phyloP scores from a whole-genome alignment of 768 basidiomycete species.

The Serendipita vermifera region DNA sequence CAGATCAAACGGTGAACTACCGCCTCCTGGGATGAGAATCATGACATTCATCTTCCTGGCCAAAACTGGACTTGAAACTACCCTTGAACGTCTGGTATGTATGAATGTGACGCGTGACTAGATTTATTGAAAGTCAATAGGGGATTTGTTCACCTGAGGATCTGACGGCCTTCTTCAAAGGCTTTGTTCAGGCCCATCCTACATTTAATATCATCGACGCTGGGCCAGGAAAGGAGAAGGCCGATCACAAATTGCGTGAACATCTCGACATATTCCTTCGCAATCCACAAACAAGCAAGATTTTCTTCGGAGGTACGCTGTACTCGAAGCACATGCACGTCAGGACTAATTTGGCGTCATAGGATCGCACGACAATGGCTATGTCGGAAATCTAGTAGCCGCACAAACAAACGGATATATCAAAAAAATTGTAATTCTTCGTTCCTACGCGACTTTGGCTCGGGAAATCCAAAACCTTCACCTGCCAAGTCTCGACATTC shows the following conservation, averaged over 20 bases:
- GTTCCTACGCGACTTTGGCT: slow-evolving; percentile 51
- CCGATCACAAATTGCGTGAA: slow-evolving; percentile 57
- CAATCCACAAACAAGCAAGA: slow-evolving; percentile 48
- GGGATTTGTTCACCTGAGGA: slow-evolving; percentile 19
- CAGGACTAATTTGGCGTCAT: not conserved
- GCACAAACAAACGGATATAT: slow-evolving; percentile 52
- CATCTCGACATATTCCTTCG: slow-evolving; percentile 54
- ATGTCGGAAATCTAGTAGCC: slow-evolving; percentile 47
- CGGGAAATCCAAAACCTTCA: slow-evolving; percentile 42
- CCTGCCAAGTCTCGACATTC: slow-evolving; percentile 40
- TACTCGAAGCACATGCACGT: no score
- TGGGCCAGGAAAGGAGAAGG: slow-evolving; percentile 57
- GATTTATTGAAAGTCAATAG: not conserved
- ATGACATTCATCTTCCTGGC: not conserved
- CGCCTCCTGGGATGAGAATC: not conserved
- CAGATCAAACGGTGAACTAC: not conserved
- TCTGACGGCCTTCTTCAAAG: slow-evolving; percentile 52
- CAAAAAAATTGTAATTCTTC: slow-evolving; percentile 51
- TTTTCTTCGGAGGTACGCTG: slow-evolving; percentile 54
- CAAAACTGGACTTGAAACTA: not conserved
- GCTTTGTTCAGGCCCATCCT: slow-evolving; percentile 57
- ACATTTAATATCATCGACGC: slow-evolving; percentile 59
- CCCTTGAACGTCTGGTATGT: not conserved
- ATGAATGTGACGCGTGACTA: not conserved
- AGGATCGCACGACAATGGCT: slow-evolving; percentile 68